A percentile compares a stretch with the other conserved stretches of the same genome.
These are phyloP conservation scores for Fistulina hepatica DNA, from an alignment of 1,284 basidiomycete genomes.

Conservation along the genomic window DNA sequence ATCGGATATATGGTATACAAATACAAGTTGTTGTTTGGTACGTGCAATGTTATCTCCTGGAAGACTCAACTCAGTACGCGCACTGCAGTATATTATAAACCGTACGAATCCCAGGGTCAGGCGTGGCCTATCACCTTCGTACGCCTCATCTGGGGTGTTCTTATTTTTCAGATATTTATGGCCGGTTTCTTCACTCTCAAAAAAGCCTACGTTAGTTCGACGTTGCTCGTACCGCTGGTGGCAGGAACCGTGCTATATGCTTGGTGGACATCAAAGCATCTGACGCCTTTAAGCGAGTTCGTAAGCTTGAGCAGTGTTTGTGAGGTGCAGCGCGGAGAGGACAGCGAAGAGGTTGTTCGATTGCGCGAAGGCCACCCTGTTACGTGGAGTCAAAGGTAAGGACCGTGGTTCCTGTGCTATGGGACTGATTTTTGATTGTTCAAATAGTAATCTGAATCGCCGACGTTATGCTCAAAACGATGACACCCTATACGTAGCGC, in stretches of 20 bases:
- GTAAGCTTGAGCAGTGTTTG: conserved; percentile 79
- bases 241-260: conserved; percentile 71
- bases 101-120: conserved; percentile 87
- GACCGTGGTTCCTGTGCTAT: background rate
- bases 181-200: conserved; percentile 85
- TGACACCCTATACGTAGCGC: conserved; percentile 89
- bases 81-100: conserved; percentile 76
- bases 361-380: conserved; percentile 73
- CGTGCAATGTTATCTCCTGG: conserved; percentile 19
- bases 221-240: conserved; percentile 69
- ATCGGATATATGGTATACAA: conserved; percentile 93
- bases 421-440: conserved; percentile 6
- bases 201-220: conserved; percentile 67
- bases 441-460: conserved; percentile 63
- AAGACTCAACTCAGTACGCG: conserved; percentile 4
- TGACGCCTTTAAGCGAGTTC: conserved; percentile 71
- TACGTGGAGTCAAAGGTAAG: conserved; percentile 73
- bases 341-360: conserved; percentile 62
- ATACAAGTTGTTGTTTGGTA: conserved; percentile 91
- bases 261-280: conserved; percentile 61
- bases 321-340: conserved; percentile 80
- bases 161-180: conserved; percentile 89
- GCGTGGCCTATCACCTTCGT: conserved; percentile 90
- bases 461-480: conserved; percentile 86
- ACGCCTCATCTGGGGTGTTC: conserved; percentile 78